Evolutionary conservation across 495 filamentous ascomycete genomes (phyloP).

Genomic region (Lophium mytilinum): DNA sequence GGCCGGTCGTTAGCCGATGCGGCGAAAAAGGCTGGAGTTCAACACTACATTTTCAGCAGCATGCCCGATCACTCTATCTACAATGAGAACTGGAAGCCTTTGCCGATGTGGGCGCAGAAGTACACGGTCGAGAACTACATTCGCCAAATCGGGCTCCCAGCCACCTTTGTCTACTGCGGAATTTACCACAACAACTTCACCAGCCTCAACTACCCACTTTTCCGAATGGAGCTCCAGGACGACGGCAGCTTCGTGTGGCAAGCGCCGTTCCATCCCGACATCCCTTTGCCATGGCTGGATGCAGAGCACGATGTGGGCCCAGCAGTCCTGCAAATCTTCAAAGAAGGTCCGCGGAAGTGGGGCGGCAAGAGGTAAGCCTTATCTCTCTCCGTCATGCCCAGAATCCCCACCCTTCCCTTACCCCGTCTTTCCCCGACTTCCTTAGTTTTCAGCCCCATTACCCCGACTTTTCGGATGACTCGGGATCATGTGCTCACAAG

Average conservation of each 20-base stretch:
- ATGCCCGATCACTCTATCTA: conserved; percentile 87
- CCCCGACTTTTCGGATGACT: too few species aligned
- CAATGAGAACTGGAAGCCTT: conserved; percentile 64
- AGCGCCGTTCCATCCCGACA: conserved; percentile 85
- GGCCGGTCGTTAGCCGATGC: conserved; percentile 82
- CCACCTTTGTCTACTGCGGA: conserved; percentile 90
- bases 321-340: conserved; percentile 91
- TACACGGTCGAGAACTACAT: conserved; percentile 87
- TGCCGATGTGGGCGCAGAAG: conserved; percentile 89
- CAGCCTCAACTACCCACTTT: conserved; percentile 81
- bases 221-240: conserved; percentile 77
- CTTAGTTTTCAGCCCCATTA: background rate
- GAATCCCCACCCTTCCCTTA: conserved; percentile 3
- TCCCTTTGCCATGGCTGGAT: conserved; percentile 89
- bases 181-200: conserved; percentile 99
- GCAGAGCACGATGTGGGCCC: conserved; percentile 95
- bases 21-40: conserved; percentile 73
- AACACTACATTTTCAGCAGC: conserved; percentile 90
- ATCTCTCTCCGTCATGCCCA: background rate
- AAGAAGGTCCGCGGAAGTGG: conserved; percentile 84
- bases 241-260: conserved; percentile 90
- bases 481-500: too few species aligned
- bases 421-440: background rate
- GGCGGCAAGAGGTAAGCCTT: conserved; percentile 59
- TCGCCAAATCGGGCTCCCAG: conserved; percentile 68